Evolutionary conservation across 768 basidiomycete species (phyloP).

Genomic region (Fibroporia radiculosa): DNA sequence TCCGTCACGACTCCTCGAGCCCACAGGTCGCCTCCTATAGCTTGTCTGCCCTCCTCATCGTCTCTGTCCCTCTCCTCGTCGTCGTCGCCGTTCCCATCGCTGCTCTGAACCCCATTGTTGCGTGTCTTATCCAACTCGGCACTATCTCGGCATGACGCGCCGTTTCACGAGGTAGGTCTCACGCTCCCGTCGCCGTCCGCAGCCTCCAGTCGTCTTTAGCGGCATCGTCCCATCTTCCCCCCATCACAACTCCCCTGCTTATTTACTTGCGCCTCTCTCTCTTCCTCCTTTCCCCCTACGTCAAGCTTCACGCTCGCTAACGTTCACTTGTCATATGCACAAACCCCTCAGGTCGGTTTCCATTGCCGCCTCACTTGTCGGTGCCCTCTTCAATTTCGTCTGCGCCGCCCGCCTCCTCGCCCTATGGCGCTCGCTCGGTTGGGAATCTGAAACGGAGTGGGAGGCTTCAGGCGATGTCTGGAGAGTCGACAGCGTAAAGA

Average conservation of each 20-base stretch:
- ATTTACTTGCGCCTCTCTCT: conserved; percentile 1
- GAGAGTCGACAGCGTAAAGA: conserved; percentile 32
- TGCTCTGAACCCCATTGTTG: background rate
- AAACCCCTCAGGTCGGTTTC: conserved; percentile 28
- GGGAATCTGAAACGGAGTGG: conserved; percentile 45
- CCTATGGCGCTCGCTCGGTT: conserved; percentile 35
- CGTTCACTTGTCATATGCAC: conserved; percentile 1
- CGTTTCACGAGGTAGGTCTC: conserved; percentile 2
- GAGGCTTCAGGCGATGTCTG: conserved; percentile 33
- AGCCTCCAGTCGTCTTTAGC: background rate
- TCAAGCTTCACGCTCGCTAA: background rate
- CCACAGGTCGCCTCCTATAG: background rate
- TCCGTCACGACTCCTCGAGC: background rate
- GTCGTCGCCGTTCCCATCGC: background rate
- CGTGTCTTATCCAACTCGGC: background rate
- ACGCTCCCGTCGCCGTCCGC: background rate
- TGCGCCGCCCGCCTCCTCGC: conserved; percentile 35
- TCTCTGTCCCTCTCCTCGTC: background rate
- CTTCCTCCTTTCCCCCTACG: background rate
- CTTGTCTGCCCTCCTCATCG: background rate
- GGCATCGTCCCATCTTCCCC: background rate
- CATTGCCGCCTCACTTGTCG: conserved; percentile 29
- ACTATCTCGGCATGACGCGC: conserved; percentile 3
- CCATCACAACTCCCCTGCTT: background rate
- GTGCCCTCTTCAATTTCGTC: conserved; percentile 32